These are phyloP conservation scores for Penicillium roqueforti DNA, from an alignment of 495 filamentous ascomycete genomes.

Conservation along the genomic window DNA sequence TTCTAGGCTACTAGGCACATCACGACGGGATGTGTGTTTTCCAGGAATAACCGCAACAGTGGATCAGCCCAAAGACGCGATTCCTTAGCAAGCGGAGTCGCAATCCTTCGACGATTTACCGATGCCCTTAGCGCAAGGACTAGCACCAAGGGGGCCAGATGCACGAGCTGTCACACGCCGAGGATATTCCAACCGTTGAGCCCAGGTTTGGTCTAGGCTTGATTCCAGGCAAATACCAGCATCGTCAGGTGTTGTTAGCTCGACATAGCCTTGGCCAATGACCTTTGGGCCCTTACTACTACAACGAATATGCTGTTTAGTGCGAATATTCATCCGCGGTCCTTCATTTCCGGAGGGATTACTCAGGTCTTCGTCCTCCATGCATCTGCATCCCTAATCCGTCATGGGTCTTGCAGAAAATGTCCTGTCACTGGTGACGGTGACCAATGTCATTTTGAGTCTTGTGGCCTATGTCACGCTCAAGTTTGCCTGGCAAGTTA, in stretches of 20 bases:
- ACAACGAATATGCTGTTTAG: background rate
- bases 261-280: conserved; percentile 12
- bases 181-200: background rate
- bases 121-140: background rate
- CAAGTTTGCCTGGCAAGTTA: conserved; percentile 30
- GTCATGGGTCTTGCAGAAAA: conserved; percentile 31
- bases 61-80: background rate
- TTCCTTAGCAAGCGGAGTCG: background rate
- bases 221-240: background rate
- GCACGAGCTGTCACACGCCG: background rate
- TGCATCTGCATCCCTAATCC: conserved; percentile 4
- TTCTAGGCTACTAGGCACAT: background rate
- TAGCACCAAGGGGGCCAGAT: background rate
- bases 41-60: background rate
- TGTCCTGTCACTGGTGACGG: conserved; percentile 30
- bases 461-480: conserved; percentile 27
- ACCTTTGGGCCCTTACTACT: conserved; percentile 12
- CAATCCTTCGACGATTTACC: background rate
- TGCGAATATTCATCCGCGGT: background rate
- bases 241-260: conserved; percentile 1
- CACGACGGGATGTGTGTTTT: background rate
- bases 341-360: background rate
- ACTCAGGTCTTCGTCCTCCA: background rate
- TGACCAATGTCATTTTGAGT: conserved; percentile 24
- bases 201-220: conserved; percentile 5